Evolutionary conservation across 495 filamentous ascomycete genomes (phyloP), one percentile per base, ranked within the genome.

Genomic region (Peziza echinospora): DNA sequence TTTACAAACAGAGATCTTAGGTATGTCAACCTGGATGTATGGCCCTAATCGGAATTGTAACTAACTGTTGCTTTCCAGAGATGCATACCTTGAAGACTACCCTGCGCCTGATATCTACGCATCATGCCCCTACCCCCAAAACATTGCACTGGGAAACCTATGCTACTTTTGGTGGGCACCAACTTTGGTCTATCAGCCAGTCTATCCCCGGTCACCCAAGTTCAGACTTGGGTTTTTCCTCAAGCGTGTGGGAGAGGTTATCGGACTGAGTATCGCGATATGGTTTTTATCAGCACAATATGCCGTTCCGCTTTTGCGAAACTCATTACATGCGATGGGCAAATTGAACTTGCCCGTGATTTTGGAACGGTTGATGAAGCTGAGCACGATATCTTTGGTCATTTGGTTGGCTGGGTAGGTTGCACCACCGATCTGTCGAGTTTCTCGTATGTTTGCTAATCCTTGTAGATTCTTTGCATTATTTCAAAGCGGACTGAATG

Each of bases 121-220:
- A 1, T 56, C 71, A n/a, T 89, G 82, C 52, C 82, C 86, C 0
- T 97, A 96, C 54, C 89, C 89, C 0, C 60, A 68, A 28, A 97
- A 96, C 63, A 79, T 96, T 60, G 93, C 83, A 5, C 66, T 91
- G 48, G 57, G 67, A 5, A 97, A 97, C 59, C 65, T 97, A 5
- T 69, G 66, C 34, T 97, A 96, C 64, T 97, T 96, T 55, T 94
- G 89, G 84, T 84, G 85, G 72, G 89, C 89, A 0, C 89, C 89
- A 1, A 97, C 89, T 0, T 68, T 97, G 19, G 80, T 96, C 44
- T 97, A 97, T 62, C 89, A 97, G 63, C 87, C 89, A 1, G 83
- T 91, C 9, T 97, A 97, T 57, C 89, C 89, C 9, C 79, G 84
- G 37, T 80, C 77, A 13, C 59, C 68, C 1, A 68, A 68, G 24